Evolutionary conservation across 768 basidiomycete species (phyloP).

Genomic region (Boletus rufocinnamomeus): DNA sequence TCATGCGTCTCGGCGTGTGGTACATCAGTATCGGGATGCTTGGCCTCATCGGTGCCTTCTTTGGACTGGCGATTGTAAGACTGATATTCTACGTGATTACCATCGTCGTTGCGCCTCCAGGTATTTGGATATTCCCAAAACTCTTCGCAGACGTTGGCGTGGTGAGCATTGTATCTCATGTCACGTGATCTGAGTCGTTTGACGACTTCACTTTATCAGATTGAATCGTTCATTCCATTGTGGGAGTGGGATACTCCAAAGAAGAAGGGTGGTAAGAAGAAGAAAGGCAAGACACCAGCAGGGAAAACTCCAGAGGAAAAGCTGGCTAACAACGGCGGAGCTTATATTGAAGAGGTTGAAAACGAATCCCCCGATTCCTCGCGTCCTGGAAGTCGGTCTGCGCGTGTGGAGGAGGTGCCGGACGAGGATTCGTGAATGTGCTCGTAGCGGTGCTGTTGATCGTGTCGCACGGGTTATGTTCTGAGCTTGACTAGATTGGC

Average conservation of each 20-base stretch:
- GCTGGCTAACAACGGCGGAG: slow-evolving; percentile 43
- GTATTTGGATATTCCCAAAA: slow-evolving; percentile 99
- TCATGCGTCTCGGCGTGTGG: slow-evolving; percentile 92
- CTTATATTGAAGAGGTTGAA: slow-evolving; percentile 40
- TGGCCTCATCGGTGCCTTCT: slow-evolving; percentile 86
- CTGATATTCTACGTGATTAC: slow-evolving; percentile 94
- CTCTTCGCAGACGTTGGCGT: slow-evolving; percentile 98
- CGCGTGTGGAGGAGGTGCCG: slow-evolving; percentile 47
- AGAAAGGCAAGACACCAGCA: slow-evolving; percentile 45
- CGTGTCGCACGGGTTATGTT: neutral
- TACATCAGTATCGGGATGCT: slow-evolving; percentile 90
- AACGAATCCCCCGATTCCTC: slow-evolving; percentile 37
- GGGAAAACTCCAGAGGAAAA: slow-evolving; percentile 40
- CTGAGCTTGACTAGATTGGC: neutral
- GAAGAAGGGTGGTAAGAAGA: slow-evolving; percentile 69
- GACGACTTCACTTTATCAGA: slow-evolving; percentile 44
- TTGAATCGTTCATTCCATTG: slow-evolving; percentile 94
- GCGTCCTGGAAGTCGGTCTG: slow-evolving; percentile 37
- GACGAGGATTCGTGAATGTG: slow-evolving; percentile 39
- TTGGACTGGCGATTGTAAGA: slow-evolving; percentile 86
- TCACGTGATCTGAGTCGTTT: neutral
- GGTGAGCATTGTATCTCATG: slow-evolving; percentile 53
- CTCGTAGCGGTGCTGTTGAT: neutral
- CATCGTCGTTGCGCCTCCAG: slow-evolving; percentile 80
- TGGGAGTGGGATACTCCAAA: slow-evolving; percentile 96